A percentile compares a stretch with the other conserved stretches of the same genome.
phyloP scores from a whole-genome alignment of 164 flowering plant genomes.

The Liquidambar formosana region DNA sequence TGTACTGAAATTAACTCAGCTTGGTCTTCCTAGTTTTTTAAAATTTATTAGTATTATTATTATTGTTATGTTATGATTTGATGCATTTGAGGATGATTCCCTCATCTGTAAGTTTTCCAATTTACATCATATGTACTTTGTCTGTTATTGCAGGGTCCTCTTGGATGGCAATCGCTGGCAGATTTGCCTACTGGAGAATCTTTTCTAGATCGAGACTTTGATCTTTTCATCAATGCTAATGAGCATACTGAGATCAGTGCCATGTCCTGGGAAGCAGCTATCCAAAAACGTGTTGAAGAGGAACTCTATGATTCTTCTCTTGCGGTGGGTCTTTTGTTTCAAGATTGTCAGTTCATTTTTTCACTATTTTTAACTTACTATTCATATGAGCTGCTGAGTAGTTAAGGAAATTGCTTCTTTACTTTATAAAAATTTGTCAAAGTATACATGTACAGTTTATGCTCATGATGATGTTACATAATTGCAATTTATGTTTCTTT shows the following conservation, averaged over 20 bases:
- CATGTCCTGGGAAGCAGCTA: conserved; percentile 87
- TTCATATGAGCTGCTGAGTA: too few species aligned
- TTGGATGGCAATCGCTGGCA: conserved; percentile 80
- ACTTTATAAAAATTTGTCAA: background rate
- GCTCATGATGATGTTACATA: background rate
- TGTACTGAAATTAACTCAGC: background rate
- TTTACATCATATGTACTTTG: conserved; percentile 1
- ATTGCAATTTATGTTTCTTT: too few species aligned
- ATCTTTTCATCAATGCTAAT: conserved; percentile 38
- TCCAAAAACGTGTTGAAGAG: conserved; percentile 82
- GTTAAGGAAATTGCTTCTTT: background rate
- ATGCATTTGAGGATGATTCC: too few species aligned
- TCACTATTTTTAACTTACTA: background rate
- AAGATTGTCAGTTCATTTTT: background rate
- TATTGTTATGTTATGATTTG: too few species aligned
- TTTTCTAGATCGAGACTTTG: conserved; percentile 43
- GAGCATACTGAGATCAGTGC: conserved; percentile 62
- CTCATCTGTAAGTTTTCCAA: background rate
- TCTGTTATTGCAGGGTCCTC: conserved; percentile 67
- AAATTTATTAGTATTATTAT: too few species aligned
- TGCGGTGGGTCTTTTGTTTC: conserved; percentile 41
- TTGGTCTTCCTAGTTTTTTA: too few species aligned
- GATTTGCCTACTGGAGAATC: conserved; percentile 51
- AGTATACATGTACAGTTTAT: background rate
- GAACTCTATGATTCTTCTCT: conserved; percentile 76